Base-by-base conservation (phyloP, 768 basidiomycete genomes). In the Hemileccinum impolitum region DNA sequence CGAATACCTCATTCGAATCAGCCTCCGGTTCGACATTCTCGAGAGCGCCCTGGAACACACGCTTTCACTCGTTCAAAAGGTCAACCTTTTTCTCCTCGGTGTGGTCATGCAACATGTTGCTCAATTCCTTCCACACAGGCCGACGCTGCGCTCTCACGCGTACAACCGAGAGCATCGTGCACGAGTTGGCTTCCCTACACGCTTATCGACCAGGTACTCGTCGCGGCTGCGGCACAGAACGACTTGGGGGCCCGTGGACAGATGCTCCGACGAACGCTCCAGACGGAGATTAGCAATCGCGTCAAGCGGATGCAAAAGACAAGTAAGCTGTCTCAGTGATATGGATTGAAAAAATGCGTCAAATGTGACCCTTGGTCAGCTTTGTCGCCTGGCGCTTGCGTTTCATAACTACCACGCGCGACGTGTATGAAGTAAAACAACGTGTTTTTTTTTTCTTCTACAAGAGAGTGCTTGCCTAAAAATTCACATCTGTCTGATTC, bases 151-250 rank as follows among this genome's bases (percentile, higher is more conserved):
- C 67, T 85, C 39, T 70, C 77, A 37, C 80, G 75, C 57, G 73
- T 76, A 42, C 69, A 75, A 19, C 74, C 75, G 25, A 80, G 74
- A 60, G 73, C 75, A 34, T 78, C 87, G 3, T 78, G 75, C 30
- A 63, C 77, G 45, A 86, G 86, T 4, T 92, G 89, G 85, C 71
- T 92, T 34, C 91, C 91, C 13, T 93, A 93, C 61, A 80, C 82
- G 42, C 75, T 93, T 47, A 79, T 94, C 54, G 91, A 94, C 66
- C 85, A 90, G 66, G 85, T 93, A 31, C 74, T 93, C 25, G 74
- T 75, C 19, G 82, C 84, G 13, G 80, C 84, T 10, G 75, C 77
- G 50, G 68, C 75, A 8, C 76, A 79, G 57, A 72, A 75, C 31
- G 73, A 75, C 32, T 62, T 80, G 43, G 76, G 80, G 18, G 49